A percentile compares a stretch with the other conserved stretches of the same genome.
Conservation (phyloP, 2,329 filamentous ascomycete species). For the Alternaria dauci region DNA sequence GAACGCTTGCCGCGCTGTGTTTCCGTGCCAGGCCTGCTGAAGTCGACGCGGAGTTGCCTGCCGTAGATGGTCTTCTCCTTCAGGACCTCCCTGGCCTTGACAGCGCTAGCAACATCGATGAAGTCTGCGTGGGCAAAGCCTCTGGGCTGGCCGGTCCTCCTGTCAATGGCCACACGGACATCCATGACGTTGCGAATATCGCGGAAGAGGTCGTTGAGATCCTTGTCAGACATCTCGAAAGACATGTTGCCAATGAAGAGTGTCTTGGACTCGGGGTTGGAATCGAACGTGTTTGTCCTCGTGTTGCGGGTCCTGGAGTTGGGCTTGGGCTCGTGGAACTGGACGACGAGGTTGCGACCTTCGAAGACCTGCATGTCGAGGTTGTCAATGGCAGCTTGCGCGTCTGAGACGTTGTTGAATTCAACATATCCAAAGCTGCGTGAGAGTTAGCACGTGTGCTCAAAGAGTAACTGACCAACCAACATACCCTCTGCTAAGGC, state of each 20-base stretch:
- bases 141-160: slow-evolving; percentile 78
- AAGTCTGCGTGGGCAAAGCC: slow-evolving; percentile 90
- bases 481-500: slow-evolving; percentile 73
- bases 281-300: slow-evolving; percentile 5
- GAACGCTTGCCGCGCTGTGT: slow-evolving; percentile 20
- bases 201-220: slow-evolving; percentile 80
- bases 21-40: slow-evolving; percentile 49
- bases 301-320: slow-evolving; percentile 17
- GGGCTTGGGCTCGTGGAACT: slow-evolving; percentile 59
- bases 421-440: slow-evolving; percentile 72
- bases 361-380: slow-evolving; percentile 69
- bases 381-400: slow-evolving; percentile 64
- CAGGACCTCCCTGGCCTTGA: slow-evolving; percentile 66
- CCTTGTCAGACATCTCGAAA: slow-evolving; percentile 83
- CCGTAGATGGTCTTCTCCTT: slow-evolving; percentile 68
- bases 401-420: slow-evolving; percentile 63
- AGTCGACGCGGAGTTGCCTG: slow-evolving; percentile 72
- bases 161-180: slow-evolving; percentile 83
- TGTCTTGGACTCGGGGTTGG: slow-evolving; percentile 66
- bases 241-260: slow-evolving; percentile 88
- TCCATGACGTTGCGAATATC: slow-evolving; percentile 74
- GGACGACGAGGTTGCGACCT: slow-evolving; percentile 70
- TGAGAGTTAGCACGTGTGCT: slow-evolving; percentile 17
- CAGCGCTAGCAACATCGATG: slow-evolving; percentile 70
- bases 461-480: neutral